phyloP scores from a whole-genome alignment of 805 yeast genomes.

The Sugiyamaella chiloensis region DNA sequence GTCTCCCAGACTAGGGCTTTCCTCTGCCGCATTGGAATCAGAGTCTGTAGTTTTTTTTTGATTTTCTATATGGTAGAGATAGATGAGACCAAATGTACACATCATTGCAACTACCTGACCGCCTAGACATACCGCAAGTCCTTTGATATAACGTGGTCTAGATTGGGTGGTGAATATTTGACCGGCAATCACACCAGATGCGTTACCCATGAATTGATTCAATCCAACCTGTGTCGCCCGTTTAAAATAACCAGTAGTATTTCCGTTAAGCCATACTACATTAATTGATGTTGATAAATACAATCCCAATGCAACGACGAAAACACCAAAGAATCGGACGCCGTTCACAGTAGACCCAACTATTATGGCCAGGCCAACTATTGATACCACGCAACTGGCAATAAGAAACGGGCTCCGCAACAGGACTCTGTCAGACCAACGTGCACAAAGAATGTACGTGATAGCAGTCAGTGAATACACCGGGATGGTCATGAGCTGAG shows the following conservation, averaged over 20 bases:
- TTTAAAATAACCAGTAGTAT: constrained; percentile 41
- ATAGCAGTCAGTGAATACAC: constrained; percentile 47
- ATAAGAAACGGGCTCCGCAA: constrained; percentile 37
- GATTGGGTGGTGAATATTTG: constrained; percentile 37
- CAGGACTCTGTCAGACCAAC: constrained; percentile 33
- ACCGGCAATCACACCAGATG: constrained; percentile 44
- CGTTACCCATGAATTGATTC: constrained; percentile 44
- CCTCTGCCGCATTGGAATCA: not conserved
- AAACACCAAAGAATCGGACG: constrained; percentile 7
- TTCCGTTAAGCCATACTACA: constrained; percentile 43
- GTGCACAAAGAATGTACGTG: not conserved
- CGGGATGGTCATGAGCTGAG: constrained; percentile 47
- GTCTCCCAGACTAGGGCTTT: not conserved
- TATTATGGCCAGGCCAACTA: not conserved
- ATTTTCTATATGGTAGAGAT: not conserved
- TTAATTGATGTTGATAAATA: constrained; percentile 40
- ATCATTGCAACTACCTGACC: constrained; percentile 9
- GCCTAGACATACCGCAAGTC: constrained; percentile 29
- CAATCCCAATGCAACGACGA: constrained; percentile 21
- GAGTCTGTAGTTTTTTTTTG: not conserved
- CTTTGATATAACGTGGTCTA: constrained; percentile 39
- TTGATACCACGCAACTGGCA: constrained; percentile 31
- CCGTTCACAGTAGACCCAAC: not conserved
- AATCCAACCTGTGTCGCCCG: constrained; percentile 42
- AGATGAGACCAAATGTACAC: not conserved